Conservation (phyloP, 192 early-diverging fungal genomes). For the Funneliformis geosporum region DNA sequence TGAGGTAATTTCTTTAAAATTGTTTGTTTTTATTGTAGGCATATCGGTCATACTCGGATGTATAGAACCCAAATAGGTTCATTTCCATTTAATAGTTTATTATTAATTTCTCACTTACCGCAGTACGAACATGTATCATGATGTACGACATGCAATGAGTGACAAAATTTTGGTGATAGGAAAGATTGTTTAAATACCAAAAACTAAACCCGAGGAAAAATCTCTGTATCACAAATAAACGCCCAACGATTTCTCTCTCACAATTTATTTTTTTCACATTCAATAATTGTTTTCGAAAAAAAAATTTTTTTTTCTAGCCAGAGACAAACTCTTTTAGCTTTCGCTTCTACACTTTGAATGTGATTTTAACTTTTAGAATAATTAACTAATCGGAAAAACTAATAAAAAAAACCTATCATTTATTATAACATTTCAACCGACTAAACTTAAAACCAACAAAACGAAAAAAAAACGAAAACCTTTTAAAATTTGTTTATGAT, state of each 20-base stretch:
- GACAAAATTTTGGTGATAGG: too few relatives aligned
- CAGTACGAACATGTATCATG: too few relatives aligned
- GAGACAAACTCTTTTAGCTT: neutral
- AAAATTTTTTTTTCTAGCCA: neutral
- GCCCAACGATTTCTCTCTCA: neutral
- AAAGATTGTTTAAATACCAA: neutral
- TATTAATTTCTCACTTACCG: too few relatives aligned
- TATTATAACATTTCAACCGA: neutral
- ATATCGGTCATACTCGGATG: too few relatives aligned
- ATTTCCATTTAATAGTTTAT: too few relatives aligned
- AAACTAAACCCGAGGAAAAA: neutral
- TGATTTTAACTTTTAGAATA: too few relatives aligned
- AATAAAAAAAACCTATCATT: neutral
- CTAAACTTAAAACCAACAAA: neutral
- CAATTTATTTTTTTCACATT: neutral
- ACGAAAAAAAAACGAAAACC: neutral
- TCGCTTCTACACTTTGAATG: neutral
- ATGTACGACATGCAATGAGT: too few relatives aligned
- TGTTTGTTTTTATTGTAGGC: too few relatives aligned
- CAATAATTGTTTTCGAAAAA: neutral
- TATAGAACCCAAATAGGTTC: too few relatives aligned
- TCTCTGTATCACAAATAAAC: constrained; percentile 17
- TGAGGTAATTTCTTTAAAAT: too few relatives aligned
- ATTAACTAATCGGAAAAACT: too few relatives aligned
- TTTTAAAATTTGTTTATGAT: neutral